Conservation (phyloP, 164 flowering plant genomes). For the Houttuynia cordata region DNA sequence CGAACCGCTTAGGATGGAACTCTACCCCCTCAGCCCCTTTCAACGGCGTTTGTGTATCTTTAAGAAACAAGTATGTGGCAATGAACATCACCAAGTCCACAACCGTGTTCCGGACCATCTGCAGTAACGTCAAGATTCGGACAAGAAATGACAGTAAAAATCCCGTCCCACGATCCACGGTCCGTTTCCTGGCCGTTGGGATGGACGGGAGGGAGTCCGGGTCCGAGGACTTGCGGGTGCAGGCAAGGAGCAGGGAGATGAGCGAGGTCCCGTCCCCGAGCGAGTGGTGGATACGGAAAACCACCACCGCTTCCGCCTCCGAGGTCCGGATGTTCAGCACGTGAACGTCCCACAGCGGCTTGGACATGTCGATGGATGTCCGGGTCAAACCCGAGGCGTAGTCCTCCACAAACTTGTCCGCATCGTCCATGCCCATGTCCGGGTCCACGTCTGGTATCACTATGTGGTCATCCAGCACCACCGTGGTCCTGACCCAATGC, state of each 20-base stretch:
- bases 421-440: conserved; percentile 12
- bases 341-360: conserved; percentile 65
- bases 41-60: conserved; percentile 37
- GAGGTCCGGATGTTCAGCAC: conserved; percentile 40
- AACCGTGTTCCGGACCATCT: conserved; percentile 27
- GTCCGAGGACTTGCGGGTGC: conserved; percentile 32
- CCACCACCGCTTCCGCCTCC: conserved; percentile 28
- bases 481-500: conserved; percentile 33
- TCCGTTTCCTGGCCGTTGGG: conserved; percentile 18
- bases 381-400: conserved; percentile 29
- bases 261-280: conserved; percentile 65
- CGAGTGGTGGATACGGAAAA: conserved; percentile 56
- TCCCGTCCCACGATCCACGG: conserved; percentile 4
- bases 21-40: conserved; percentile 23
- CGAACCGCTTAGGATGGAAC: conserved; percentile 16
- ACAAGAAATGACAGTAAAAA: conserved; percentile 4
- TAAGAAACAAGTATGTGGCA: conserved; percentile 23
- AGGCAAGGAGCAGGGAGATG: conserved; percentile 45
- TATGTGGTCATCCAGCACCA: conserved; percentile 34
- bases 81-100: conserved; percentile 30
- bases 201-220: conserved; percentile 37
- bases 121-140: conserved; percentile 14
- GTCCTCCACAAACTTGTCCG: conserved; percentile 41
- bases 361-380: conserved; percentile 30
- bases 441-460: conserved; percentile 27